Base-by-base conservation (phyloP, 2,329 filamentous ascomycete species). In the Epichloe glyceriae region DNA sequence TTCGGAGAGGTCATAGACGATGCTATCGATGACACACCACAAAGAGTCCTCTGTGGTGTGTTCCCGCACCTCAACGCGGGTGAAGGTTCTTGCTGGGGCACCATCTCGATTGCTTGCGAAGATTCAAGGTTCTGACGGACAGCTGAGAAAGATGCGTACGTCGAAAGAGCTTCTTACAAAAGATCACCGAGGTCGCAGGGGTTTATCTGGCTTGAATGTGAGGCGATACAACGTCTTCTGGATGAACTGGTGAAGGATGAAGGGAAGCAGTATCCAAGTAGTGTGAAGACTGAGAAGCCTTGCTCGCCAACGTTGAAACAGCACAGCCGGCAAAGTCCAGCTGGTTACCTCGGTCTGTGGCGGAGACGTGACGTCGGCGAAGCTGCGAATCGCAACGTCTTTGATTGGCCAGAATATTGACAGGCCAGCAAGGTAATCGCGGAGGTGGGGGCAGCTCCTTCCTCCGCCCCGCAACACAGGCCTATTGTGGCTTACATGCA, bases 21-120 rank as follows among this genome's bases (percentile, higher is more conserved):
- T 85, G 69, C 85, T 82, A 72, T 95, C 88, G 67, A 95, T 82
- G 62, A 95, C 83, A 68, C 86, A 85, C 84, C 87, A 90, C 52
- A 88, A 72, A 55, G 83, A 84, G 56, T 89, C 84, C 46, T 85
- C 81, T 51, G 77, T 80, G 65, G 83, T 88, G 72, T 91, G 84
- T 65, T 83, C 78, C 55, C 83, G 82, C 58, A 93, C 85, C 66
- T 88, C 77, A 51, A 72, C 77, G 59, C 78, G 77, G 53, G 78
- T 75, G 61, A 73, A 79, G 20, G 74, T 77, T 61, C 77, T 70
- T 56, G 67, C 60, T 35, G 70, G 67, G 67, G 56, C 37, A 64
- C 60, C 66, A 70, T 69, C 45, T 54, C 54, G 53, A n/a, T 14
- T 50, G 30, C 20, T 17, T 20, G 39, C 20, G 11, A 48, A 33